Conservation (phyloP, 257 asterid species). For the Perilla frutescens region DNA sequence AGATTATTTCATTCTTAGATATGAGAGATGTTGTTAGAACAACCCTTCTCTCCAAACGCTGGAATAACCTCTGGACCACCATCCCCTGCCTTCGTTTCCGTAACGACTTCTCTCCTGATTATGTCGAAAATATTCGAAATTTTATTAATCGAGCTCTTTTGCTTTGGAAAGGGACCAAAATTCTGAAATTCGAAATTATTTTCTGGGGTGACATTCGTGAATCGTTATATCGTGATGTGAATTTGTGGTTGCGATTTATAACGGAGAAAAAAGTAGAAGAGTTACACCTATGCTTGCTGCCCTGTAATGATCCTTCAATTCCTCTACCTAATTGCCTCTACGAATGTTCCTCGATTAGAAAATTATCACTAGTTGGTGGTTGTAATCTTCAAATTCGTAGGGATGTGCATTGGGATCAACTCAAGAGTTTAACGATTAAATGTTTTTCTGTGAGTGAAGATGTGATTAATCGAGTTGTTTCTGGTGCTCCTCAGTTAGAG, state of each 20-base stretch:
- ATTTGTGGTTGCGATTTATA: neutral
- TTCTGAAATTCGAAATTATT: neutral
- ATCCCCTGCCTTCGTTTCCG: neutral
- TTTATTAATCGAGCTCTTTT: neutral
- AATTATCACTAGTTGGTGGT: neutral
- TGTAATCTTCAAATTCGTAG: neutral
- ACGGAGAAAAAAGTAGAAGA: neutral
- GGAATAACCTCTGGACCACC: neutral
- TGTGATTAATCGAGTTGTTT: neutral
- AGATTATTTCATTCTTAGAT: neutral
- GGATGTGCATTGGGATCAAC: neutral
- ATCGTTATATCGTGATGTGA: neutral
- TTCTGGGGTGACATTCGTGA: no score
- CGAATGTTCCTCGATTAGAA: neutral
- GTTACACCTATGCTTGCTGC: neutral
- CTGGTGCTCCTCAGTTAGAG: neutral
- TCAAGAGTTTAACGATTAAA: neutral
- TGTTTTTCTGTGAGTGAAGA: neutral
- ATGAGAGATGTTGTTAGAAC: neutral
- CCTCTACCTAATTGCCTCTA: neutral
- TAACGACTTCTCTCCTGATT: no score
- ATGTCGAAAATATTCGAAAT: neutral
- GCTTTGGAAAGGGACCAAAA: neutral
- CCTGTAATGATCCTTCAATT: no score
- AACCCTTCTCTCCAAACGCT: neutral